These are phyloP conservation scores for Sophora flavescens DNA, from an alignment of 306 rosid genomes.

Conservation along the genomic window DNA sequence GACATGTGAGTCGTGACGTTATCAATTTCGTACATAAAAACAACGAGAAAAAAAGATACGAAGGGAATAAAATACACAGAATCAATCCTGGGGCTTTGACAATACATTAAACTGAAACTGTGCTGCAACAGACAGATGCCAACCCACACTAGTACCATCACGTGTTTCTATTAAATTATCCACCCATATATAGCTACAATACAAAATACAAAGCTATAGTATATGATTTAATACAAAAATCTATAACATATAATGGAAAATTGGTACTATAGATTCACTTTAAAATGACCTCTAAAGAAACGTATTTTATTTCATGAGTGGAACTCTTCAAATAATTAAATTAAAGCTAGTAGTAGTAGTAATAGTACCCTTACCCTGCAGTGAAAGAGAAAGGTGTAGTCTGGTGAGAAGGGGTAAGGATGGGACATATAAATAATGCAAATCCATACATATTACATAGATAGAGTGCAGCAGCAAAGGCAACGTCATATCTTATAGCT, in stretches of 20 bases:
- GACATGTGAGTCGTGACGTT: not conserved
- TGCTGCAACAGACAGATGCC: conserved; percentile 10
- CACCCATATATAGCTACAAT: not conserved
- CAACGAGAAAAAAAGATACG: not conserved
- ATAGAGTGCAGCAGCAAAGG: conserved; percentile 13
- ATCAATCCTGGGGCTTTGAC: conserved; percentile 13
- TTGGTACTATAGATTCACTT: not conserved
- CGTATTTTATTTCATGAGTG: too few relatives aligned
- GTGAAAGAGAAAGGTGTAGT: not conserved
- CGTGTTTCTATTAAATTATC: not conserved
- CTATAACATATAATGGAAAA: not conserved
- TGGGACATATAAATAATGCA: conserved; percentile 19
- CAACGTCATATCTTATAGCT: conserved; percentile 28
- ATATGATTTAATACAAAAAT: not conserved
- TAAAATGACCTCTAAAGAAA: not conserved
- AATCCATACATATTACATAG: not conserved
- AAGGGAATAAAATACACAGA: not conserved
- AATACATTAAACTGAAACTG: not conserved
- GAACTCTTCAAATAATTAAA: not conserved
- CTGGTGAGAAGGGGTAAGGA: not conserved
- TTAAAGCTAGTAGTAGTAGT: not conserved
- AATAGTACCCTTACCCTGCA: not conserved
- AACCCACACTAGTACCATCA: conserved; percentile 18
- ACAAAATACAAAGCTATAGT: not conserved
- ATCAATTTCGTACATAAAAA: not conserved